phyloP scores from a whole-genome alignment of 306 rosid genomes.

The Dalbergia cochinchinensis region DNA sequence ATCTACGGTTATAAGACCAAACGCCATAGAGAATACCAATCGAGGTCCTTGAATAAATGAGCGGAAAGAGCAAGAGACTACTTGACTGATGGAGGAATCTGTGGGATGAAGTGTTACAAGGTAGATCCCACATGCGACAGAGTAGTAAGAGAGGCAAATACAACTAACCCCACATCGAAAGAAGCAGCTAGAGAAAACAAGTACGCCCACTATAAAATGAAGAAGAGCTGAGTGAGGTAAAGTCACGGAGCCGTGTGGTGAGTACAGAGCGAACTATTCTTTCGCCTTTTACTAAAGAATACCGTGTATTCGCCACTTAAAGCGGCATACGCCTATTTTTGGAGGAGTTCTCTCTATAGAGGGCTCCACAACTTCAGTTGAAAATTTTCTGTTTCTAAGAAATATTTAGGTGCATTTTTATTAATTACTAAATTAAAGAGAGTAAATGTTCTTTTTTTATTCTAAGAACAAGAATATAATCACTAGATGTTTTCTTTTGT shows the following conservation, averaged over 20 bases:
- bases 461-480: too few relatives aligned
- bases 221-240: background rate
- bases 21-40: background rate
- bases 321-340: background rate
- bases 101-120: background rate
- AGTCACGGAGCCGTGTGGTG: slow-evolving; percentile 45
- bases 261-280: slow-evolving; percentile 51
- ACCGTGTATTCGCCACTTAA: slow-evolving; percentile 23
- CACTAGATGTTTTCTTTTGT: too few relatives aligned
- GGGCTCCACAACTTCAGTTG: background rate
- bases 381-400: background rate
- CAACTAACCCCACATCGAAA: background rate
- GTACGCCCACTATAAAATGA: background rate
- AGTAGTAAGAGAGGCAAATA: background rate
- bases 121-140: too few relatives aligned
- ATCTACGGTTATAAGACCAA: background rate
- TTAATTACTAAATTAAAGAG: too few relatives aligned
- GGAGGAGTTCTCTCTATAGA: background rate
- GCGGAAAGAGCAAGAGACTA: too few relatives aligned
- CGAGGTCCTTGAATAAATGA: background rate
- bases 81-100: background rate
- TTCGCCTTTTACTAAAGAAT: slow-evolving; percentile 56
- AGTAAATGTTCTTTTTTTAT: too few relatives aligned
- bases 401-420: too few relatives aligned
- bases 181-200: background rate